Evolutionary conservation across 192 early-diverging fungal species (phyloP), one percentile per base, ranked within the genome.

Genomic region (Coemansia sp.): DNA sequence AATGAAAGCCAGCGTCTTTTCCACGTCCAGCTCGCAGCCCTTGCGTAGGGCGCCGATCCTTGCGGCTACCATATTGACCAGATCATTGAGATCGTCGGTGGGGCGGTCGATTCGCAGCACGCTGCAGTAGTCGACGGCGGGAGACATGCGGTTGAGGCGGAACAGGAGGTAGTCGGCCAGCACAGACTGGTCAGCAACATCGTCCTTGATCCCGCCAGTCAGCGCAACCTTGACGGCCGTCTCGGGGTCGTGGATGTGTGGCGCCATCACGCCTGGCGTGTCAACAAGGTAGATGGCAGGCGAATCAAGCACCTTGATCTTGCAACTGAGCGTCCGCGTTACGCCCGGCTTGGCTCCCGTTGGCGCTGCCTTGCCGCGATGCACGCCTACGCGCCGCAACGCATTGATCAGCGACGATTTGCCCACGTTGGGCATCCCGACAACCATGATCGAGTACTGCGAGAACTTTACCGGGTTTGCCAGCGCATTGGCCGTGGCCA

Each of bases 371-470:
- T 96, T 96, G 4, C 88, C 86, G 32, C 58, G 59, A 65, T 89
- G 91, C 7, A 91, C 81, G 14, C 95, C 94, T 13, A 91, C 69
- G 45, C 88, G 73, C 32, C 96, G 82, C 60, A 98, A 71, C 2
- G 92, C 84, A 66, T 98, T 98, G 62, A 95, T 93, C 52, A 98
- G 63, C 23, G 94, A 90, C 1, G 92, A 94, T 69, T 98, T 98
- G 10, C 96, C 96, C 53, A 98, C 96, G 79, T 98, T 98, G 5
- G 96, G 96, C 86, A 96, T 89, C 6, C 96, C 96, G 4, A 96
- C 90, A 2, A 98, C 85, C 78, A 98, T 90, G 19, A 95, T 81
- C 11, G 70, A 65, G 43, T 72, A 59, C 63, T 81, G 66, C 35
- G 69, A 69, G 49, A 66, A 80, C 63, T 58, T 67, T 6, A 77